Conservation (phyloP, 2,329 filamentous ascomycete genomes). For the Ciborinia camelliae region DNA sequence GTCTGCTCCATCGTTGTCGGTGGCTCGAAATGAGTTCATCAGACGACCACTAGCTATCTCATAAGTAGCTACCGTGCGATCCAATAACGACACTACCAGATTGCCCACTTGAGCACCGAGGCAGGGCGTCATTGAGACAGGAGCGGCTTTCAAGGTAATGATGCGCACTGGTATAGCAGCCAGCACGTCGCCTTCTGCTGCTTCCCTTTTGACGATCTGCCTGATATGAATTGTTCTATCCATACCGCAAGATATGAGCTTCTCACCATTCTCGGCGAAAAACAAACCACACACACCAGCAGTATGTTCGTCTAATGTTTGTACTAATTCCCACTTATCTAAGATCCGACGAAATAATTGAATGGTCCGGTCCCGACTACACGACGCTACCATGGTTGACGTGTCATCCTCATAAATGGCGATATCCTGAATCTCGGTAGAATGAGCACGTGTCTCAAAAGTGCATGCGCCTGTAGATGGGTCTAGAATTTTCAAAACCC, state of each 20-base stretch:
- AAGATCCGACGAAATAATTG: constrained; percentile 71
- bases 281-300: constrained; percentile 78
- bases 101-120: constrained; percentile 52
- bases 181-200: constrained; percentile 55
- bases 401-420: constrained; percentile 63
- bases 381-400: constrained; percentile 70
- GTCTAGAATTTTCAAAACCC: constrained; percentile 72
- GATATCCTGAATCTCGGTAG: constrained; percentile 79
- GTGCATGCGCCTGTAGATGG: constrained; percentile 55
- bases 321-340: constrained; percentile 70
- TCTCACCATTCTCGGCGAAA: constrained; percentile 64
- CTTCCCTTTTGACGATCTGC: constrained; percentile 69
- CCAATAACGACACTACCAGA: constrained; percentile 57
- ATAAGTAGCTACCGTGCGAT: constrained; percentile 59
- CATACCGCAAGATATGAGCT: constrained; percentile 78
- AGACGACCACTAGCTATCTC: constrained; percentile 66
- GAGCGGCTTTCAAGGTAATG: constrained; percentile 81
- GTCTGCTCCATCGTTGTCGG: constrained; percentile 76
- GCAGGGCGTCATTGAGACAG: constrained; percentile 75
- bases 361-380: constrained; percentile 84
- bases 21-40: constrained; percentile 73
- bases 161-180: constrained; percentile 76
- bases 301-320: constrained; percentile 89
- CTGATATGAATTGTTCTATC: constrained; percentile 85
- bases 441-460: constrained; percentile 79